phyloP scores from a whole-genome alignment of 352 stramenopile species.

The Globisporangium cystogenes region DNA sequence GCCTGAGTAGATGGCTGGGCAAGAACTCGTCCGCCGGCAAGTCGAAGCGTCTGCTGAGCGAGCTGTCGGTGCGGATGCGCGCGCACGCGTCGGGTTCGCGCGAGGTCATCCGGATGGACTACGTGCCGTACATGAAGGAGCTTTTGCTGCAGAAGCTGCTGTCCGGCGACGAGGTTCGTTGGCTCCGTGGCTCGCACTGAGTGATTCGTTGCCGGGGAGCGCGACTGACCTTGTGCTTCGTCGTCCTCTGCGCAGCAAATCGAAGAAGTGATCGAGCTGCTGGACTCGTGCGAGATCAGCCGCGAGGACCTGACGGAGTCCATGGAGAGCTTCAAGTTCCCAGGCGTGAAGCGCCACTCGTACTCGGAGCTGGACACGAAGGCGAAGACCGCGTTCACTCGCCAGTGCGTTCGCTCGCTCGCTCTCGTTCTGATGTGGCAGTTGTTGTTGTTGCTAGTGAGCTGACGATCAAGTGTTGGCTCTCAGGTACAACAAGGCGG shows the following conservation, averaged over 20 bases:
- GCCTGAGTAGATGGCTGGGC: conserved; percentile 92
- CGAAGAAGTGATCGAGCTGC: conserved; percentile 89
- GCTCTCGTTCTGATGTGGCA: not conserved
- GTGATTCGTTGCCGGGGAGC: too few relatives aligned
- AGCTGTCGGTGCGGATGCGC: conserved; percentile 95
- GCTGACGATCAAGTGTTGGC: not conserved
- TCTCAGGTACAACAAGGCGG: conserved; percentile 86
- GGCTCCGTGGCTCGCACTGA: too few relatives aligned
- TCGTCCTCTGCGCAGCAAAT: conserved; percentile 42
- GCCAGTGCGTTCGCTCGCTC: conserved; percentile 37
- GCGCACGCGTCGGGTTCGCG: conserved; percentile 77
- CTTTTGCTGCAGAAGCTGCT: conserved; percentile 80
- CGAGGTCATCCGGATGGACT: conserved; percentile 86
- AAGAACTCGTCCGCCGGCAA: conserved; percentile 97
- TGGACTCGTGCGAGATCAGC: conserved; percentile 97
- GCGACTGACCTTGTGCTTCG: not conserved
- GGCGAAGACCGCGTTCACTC: conserved; percentile 93
- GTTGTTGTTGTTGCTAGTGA: not conserved
- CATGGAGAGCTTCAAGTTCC: conserved; percentile 89
- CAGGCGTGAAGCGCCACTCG: conserved; percentile 65
- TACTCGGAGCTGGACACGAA: conserved; percentile 82
- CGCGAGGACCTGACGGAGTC: conserved; percentile 97
- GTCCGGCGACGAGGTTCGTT: conserved; percentile 58
- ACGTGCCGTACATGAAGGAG: conserved; percentile 88
- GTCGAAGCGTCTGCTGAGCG: conserved; percentile 91